Conservation (phyloP, 371 early-diverging fungal genomes). For the Choanephora cucurbitarum region DNA sequence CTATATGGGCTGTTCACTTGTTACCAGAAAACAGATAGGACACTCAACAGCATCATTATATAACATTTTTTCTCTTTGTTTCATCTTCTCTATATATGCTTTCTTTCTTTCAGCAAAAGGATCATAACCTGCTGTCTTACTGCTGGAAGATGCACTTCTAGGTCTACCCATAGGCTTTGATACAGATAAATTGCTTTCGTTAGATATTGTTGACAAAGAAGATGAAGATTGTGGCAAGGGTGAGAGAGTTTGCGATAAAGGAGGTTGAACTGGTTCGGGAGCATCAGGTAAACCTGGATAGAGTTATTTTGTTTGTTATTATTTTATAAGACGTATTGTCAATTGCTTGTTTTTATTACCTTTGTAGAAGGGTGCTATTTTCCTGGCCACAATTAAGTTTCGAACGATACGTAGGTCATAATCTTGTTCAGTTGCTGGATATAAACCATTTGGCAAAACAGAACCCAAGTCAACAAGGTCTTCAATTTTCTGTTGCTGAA, state of each 20-base stretch:
- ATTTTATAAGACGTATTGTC: neutral
- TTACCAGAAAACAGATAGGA: conserved; percentile 92
- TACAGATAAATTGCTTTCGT: neutral
- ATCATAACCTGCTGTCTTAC: conserved; percentile 12
- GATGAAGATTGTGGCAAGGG: conserved; percentile 27
- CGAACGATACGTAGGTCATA: conserved; percentile 77
- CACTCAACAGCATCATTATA: conserved; percentile 82
- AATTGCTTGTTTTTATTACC: conserved; percentile 46
- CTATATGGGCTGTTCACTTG: no score
- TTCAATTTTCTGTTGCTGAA: conserved; percentile 42
- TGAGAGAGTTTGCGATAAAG: conserved; percentile 11
- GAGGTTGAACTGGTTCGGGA: conserved; percentile 36
- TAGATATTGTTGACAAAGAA: conserved; percentile 14
- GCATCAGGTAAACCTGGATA: conserved; percentile 35
- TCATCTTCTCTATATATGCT: conserved; percentile 36
- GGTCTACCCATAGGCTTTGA: conserved; percentile 17
- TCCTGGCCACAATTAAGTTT: conserved; percentile 73
- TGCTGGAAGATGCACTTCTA: conserved; percentile 38
- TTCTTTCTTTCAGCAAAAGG: conserved; percentile 32
- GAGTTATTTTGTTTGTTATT: no score
- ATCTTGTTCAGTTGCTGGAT: conserved; percentile 70
- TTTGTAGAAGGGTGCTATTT: conserved; percentile 87
- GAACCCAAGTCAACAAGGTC: conserved; percentile 72
- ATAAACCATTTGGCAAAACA: conserved; percentile 75
- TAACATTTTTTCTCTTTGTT: conserved; percentile 42